Base-by-base conservation (phyloP, 768 basidiomycete species). In the Kwoniella pini region DNA sequence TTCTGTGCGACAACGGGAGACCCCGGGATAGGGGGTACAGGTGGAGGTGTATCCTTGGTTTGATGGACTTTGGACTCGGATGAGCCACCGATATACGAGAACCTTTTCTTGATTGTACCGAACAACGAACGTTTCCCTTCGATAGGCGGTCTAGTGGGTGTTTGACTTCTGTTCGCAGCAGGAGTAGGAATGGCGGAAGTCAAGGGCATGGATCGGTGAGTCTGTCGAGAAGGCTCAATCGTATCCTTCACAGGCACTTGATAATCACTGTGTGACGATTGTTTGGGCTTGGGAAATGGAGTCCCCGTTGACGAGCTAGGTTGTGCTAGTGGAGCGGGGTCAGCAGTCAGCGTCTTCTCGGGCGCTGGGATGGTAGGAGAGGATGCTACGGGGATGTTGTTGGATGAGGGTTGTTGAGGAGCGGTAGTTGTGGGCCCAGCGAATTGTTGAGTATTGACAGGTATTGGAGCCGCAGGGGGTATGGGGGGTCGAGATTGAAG, bases 61-160 rank as follows among this genome's bases (percentile, higher is more conserved):
- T 49, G 27, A 19, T 26, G 27, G 2, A 28, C 40, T 4, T 50
- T 46, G 2, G 45, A 30, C 5, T 45, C 49, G 3, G 38, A 38
- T 10, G 38, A 38, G 12, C 48, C 27, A 11, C 46, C 62, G 9
- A 59, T 59, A 31, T 51, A 52, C 10, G 57, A 63, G 15, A 67
- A 57, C 26, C 60, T 21, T 33, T 63, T 67, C 26, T 45, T 50
- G 46, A 67, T 55, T 9, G 65, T 67, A 17, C 65, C 65, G 38
- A 67, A 63, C 17, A 67, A 55, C 1, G 62, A 64, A 36, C 62
- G 50, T 45, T 64, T 60, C 10, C 26, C 27, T n/a, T 48, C 42
- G 4, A 61, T 54, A 3, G 30, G 15, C 28, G 50, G 51, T 50
- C 62, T 42, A 11, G 40, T n/a, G 10, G 54, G 10, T 28, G 59